These are phyloP conservation scores for Candida ponderosae DNA, from an alignment of 805 yeast species.

Conservation along the genomic window DNA sequence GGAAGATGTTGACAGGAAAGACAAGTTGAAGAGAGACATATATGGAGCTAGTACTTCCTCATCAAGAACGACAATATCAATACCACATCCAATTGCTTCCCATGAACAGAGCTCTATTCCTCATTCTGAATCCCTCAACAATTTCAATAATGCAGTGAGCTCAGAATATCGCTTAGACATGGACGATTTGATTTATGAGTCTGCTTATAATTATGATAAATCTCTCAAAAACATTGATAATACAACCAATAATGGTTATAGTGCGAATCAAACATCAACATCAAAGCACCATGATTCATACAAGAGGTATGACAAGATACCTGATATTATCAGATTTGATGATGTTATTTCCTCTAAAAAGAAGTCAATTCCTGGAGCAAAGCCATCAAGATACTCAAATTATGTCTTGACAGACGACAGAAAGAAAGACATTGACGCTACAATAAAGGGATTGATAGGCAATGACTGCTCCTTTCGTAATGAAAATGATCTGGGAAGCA, in stretches of 20 bases:
- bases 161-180: conserved; percentile 33
- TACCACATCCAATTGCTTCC: conserved; percentile 1
- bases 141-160: conserved; percentile 27
- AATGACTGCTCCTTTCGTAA: too few species aligned
- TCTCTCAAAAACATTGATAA: conserved; percentile 58
- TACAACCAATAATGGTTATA: background rate
- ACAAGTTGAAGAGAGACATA: background rate
- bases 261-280: background rate
- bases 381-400: conserved; percentile 11
- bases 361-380: background rate
- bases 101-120: background rate
- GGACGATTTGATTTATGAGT: conserved; percentile 46
- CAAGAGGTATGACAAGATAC: conserved; percentile 9
- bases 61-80: too few species aligned
- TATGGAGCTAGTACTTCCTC: too few species aligned
- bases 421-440: conserved; percentile 12
- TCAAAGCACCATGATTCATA: conserved; percentile 1
- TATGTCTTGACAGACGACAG: conserved; percentile 13
- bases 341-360: conserved; percentile 7
- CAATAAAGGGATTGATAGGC: conserved; percentile 10
- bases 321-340: conserved; percentile 18
- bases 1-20: conserved; percentile 1
- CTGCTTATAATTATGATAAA: conserved; percentile 46
- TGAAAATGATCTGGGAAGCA: too few species aligned
- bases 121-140: conserved; percentile 8